These are phyloP conservation scores for Saccharomycopsis malanga DNA, from an alignment of 805 yeast species.

Conservation along the genomic window DNA sequence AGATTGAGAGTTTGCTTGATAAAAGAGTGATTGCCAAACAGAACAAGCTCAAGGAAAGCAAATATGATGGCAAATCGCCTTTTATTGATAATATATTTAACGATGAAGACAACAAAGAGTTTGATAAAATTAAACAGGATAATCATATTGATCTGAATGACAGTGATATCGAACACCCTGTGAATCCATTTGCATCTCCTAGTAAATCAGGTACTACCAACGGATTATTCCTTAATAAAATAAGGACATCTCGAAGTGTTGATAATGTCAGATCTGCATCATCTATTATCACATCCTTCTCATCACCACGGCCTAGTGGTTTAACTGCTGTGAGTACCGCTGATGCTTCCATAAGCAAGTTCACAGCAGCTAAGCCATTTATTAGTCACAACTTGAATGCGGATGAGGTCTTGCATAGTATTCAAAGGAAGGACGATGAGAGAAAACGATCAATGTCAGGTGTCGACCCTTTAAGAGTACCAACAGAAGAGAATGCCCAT, in stretches of 20 bases:
- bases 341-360: not conserved
- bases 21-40: slow-evolving; percentile 1
- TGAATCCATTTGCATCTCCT: not conserved
- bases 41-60: not conserved
- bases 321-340: not conserved
- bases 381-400: not conserved
- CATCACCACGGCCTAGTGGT: not conserved
- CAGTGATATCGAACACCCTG: not conserved
- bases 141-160: not conserved
- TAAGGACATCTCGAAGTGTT: not conserved
- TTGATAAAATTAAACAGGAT: slow-evolving; percentile 7
- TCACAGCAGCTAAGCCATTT: not conserved
- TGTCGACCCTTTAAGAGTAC: not conserved
- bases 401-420: not conserved
- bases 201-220: not conserved
- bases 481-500: no score
- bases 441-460: not conserved
- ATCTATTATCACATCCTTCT: not conserved
- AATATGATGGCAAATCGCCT: not conserved
- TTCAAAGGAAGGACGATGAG: slow-evolving; percentile 4
- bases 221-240: not conserved
- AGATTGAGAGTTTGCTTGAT: slow-evolving; percentile 13
- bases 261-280: not conserved
- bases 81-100: not conserved
- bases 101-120: slow-evolving; percentile 15